Percentiles rank a stretch among this genome's conserved stretches.
phyloP scores from a whole-genome alignment of 1,284 basidiomycete species.

The Apiotrichum laibachii region DNA sequence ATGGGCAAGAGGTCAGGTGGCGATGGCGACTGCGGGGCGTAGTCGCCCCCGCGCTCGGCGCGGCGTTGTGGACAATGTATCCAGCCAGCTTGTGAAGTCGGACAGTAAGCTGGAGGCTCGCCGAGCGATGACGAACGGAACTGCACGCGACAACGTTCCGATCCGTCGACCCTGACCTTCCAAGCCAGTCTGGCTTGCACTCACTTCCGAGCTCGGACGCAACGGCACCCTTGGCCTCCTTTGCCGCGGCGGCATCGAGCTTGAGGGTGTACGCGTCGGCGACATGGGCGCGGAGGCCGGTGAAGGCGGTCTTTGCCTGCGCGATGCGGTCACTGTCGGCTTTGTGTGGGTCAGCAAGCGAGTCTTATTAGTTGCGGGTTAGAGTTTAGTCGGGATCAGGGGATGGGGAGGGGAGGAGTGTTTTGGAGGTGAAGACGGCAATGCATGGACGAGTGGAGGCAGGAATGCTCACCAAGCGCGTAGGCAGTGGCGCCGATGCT shows the following conservation, averaged over 20 bases:
- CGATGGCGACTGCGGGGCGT: too few relatives aligned
- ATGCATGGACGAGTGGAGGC: background rate
- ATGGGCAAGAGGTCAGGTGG: too few relatives aligned
- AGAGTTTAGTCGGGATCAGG: too few relatives aligned
- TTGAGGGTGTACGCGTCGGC: constrained; percentile 2
- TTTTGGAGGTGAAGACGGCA: too few relatives aligned
- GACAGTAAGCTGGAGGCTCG: too few relatives aligned
- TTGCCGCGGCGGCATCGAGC: constrained; percentile 6
- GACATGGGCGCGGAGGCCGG: background rate
- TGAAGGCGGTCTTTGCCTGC: background rate
- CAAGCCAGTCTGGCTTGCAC: background rate
- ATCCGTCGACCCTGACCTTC: background rate
- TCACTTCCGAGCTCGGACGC: background rate
- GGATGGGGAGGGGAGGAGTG: too few relatives aligned
- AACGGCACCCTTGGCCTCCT: background rate
- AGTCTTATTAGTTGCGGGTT: too few relatives aligned
- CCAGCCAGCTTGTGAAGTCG: too few relatives aligned
- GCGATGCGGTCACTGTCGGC: constrained; percentile 8
- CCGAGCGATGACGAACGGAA: too few relatives aligned
- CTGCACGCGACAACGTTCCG: background rate
- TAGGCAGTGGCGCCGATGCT: constrained; percentile 8
- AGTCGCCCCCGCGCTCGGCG: background rate
- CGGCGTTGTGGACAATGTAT: too few relatives aligned
- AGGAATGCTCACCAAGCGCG: constrained; percentile 1
- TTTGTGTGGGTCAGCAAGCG: background rate